phyloP scores from a whole-genome alignment of 2,329 filamentous ascomycete species.

The Cercospora citrullina region DNA sequence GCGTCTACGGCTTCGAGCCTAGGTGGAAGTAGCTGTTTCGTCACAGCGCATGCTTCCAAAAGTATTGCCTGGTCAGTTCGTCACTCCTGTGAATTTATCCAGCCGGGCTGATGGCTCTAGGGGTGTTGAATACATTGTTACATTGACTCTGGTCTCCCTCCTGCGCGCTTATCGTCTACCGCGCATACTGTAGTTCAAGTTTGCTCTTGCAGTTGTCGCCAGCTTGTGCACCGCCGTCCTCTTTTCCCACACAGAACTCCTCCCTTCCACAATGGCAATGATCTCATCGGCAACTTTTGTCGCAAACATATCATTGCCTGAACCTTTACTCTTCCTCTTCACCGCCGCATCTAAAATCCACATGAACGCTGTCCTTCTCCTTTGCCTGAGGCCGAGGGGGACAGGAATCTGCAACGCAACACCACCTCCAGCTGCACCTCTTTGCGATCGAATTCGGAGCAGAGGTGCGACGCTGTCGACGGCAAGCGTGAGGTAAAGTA shows the following conservation, averaged over 20 bases:
- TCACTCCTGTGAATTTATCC: background rate
- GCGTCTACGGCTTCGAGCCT: background rate
- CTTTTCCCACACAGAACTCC: slow-evolving; percentile 80
- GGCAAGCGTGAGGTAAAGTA: slow-evolving; percentile 84
- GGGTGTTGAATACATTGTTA: slow-evolving; percentile 1
- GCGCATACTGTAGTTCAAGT: slow-evolving; percentile 50
- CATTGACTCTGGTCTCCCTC: background rate
- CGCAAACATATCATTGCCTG: slow-evolving; percentile 71
- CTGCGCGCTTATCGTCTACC: slow-evolving; percentile 13
- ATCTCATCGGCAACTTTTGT: slow-evolving; percentile 82
- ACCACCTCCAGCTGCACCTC: slow-evolving; percentile 83
- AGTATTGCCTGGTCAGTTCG: background rate
- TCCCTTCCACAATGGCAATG: slow-evolving; percentile 82
- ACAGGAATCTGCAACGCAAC: slow-evolving; percentile 77
- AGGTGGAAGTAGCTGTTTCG: background rate
- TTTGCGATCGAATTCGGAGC: slow-evolving; percentile 72
- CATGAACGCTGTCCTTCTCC: slow-evolving; percentile 73
- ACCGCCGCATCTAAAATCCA: slow-evolving; percentile 88
- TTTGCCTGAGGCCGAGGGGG: slow-evolving; percentile 72
- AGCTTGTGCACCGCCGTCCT: slow-evolving; percentile 76
- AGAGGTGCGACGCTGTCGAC: slow-evolving; percentile 92
- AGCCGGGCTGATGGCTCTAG: background rate
- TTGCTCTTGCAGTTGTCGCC: slow-evolving; percentile 75
- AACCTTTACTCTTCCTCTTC: slow-evolving; percentile 72
- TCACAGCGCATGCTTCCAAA: background rate